Evolutionary conservation across 768 basidiomycete species (phyloP).

Genomic region (Pleurotus ostreatus): DNA sequence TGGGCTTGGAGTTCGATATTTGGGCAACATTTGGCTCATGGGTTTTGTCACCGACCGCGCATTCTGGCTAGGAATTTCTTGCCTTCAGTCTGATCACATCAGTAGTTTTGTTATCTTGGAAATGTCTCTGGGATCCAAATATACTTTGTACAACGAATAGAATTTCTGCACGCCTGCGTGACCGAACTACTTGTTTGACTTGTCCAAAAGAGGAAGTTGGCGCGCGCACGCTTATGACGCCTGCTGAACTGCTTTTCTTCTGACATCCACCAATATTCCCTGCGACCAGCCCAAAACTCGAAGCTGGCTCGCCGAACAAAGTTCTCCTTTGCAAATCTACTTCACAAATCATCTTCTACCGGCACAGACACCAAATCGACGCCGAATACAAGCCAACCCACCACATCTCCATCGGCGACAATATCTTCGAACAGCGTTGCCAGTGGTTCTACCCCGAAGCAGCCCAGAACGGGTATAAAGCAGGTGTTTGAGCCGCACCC

Average conservation of each 20-base stretch:
- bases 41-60: no score
- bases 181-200: background rate
- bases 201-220: background rate
- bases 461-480: background rate
- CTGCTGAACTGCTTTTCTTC: no score
- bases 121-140: no score
- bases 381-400: background rate
- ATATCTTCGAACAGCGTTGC: background rate
- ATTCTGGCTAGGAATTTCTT: no score
- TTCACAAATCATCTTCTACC: conserved; percentile 1
- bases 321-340: conserved; percentile 2
- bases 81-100: no score
- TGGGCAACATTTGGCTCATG: no score
- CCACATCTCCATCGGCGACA: background rate
- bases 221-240: no score
- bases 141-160: no score
- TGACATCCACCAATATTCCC: no score
- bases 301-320: conserved; percentile 7
- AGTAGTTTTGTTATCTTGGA: no score
- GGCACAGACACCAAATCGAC: background rate
- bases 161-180: no score
- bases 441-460: background rate
- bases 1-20: no score
- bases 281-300: background rate
- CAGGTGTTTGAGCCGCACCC: background rate